phyloP scores from a whole-genome alignment of 257 asterid species.

The Verbascum thapsus region DNA sequence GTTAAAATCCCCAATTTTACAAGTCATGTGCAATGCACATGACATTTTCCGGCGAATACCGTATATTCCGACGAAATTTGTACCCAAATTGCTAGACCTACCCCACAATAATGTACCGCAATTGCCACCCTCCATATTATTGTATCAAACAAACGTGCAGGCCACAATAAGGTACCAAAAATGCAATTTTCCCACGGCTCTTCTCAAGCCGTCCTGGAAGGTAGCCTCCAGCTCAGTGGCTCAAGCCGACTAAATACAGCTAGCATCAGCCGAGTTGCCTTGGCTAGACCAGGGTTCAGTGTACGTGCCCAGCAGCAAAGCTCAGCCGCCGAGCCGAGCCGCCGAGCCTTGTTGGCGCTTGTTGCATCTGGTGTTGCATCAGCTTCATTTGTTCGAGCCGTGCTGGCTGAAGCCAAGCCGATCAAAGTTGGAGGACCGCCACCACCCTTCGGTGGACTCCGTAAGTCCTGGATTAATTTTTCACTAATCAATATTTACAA shows the following conservation, averaged over 20 bases:
- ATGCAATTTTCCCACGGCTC: too few relatives aligned
- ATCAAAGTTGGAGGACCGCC: slow-evolving; percentile 90
- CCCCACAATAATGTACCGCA: too few relatives aligned
- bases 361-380: slow-evolving; percentile 78
- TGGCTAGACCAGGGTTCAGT: slow-evolving; percentile 47
- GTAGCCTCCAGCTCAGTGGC: slow-evolving; percentile 54
- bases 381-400: slow-evolving; percentile 71
- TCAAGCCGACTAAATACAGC: slow-evolving; percentile 49
- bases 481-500: neutral
- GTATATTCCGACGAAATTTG: too few relatives aligned
- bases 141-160: too few relatives aligned
- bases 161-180: too few relatives aligned
- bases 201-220: too few relatives aligned
- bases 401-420: slow-evolving; percentile 74
- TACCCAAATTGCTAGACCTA: too few relatives aligned
- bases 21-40: too few relatives aligned
- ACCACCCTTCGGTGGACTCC: slow-evolving; percentile 92
- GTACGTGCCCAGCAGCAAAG: slow-evolving; percentile 70
- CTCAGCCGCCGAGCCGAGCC: slow-evolving; percentile 75
- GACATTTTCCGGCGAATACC: too few relatives aligned
- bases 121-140: too few relatives aligned
- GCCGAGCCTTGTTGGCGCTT: slow-evolving; percentile 77
- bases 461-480: slow-evolving; percentile 53
- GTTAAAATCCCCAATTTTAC: too few relatives aligned
- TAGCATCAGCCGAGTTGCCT: slow-evolving; percentile 42